A percentile compares a stretch with the other conserved stretches of the same genome.
Evolutionary conservation across 2,329 filamentous ascomycete species (phyloP).

Genomic region (Mycosphaerella sp.): DNA sequence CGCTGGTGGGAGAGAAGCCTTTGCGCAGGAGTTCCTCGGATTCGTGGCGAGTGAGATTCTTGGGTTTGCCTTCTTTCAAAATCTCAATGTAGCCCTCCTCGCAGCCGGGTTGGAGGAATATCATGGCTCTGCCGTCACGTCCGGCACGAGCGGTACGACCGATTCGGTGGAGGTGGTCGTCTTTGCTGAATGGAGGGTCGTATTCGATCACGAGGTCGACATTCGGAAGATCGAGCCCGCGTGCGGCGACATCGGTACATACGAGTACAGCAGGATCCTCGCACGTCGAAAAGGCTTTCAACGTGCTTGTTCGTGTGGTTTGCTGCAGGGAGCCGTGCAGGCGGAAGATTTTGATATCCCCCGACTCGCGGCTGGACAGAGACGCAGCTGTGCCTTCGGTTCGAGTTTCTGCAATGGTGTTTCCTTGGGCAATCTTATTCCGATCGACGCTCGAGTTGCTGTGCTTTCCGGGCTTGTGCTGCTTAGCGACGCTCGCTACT

Average conservation of each 20-base stretch:
- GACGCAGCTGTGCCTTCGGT: constrained; percentile 47
- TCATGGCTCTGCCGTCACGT: constrained; percentile 73
- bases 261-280: constrained; percentile 74
- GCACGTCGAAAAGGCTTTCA: constrained; percentile 69
- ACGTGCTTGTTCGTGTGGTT: constrained; percentile 75
- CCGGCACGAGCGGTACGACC: constrained; percentile 92
- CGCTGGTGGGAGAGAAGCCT: constrained; percentile 45
- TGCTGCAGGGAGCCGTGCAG: constrained; percentile 91
- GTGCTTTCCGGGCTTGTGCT: constrained; percentile 20
- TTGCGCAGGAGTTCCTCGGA: constrained; percentile 62
- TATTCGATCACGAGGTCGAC: constrained; percentile 95
- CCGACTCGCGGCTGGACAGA: constrained; percentile 52
- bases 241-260: constrained; percentile 91
- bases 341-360: constrained; percentile 71
- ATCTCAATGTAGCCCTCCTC: constrained; percentile 87
- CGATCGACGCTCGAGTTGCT: constrained; percentile 24
- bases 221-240: constrained; percentile 89
- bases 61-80: constrained; percentile 61
- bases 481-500: constrained; percentile 17
- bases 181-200: constrained; percentile 86
- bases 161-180: constrained; percentile 90
- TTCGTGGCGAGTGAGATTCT: constrained; percentile 50
- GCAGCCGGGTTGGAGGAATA: constrained; percentile 84
- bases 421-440: constrained; percentile 39
- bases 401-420: constrained; percentile 35